A percentile compares a stretch with the other conserved stretches of the same genome.
Evolutionary conservation across 2,329 filamentous ascomycete species (phyloP).

Genomic region (Lasiodiplodia theobromae): DNA sequence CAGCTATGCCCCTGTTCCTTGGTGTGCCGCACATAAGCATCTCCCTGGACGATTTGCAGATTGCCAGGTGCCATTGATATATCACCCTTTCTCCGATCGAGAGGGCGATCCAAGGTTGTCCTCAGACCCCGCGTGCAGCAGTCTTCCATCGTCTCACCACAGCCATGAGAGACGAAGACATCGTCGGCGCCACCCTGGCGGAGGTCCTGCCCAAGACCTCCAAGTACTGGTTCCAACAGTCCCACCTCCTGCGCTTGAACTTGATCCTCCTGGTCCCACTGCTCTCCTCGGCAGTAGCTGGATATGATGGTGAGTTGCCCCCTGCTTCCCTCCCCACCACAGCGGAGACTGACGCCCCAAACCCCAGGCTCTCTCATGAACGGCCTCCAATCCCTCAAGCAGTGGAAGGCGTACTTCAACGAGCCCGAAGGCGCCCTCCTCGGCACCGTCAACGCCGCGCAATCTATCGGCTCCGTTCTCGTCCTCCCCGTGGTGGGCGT

Average conservation of each 20-base stretch:
- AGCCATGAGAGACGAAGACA: slow-evolving; percentile 64
- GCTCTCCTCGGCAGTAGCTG: slow-evolving; percentile 52
- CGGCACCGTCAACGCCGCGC: slow-evolving; percentile 32
- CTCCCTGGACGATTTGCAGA: not conserved
- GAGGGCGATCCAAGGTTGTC: not conserved
- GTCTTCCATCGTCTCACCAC: not conserved
- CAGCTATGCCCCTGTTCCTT: not conserved
- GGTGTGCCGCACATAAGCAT: not conserved
- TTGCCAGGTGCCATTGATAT: no score
- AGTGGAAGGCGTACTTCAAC: slow-evolving; percentile 33
- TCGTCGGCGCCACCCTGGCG: slow-evolving; percentile 41
- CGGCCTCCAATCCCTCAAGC: slow-evolving; percentile 32
- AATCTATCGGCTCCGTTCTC: slow-evolving; percentile 31
- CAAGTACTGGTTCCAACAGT: slow-evolving; percentile 52
- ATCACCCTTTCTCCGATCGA: not conserved
- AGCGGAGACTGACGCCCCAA: not conserved
- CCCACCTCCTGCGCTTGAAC: slow-evolving; percentile 55
- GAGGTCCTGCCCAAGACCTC: slow-evolving; percentile 52
- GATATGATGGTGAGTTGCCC: slow-evolving; percentile 51
- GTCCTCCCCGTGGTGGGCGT: slow-evolving; percentile 28
- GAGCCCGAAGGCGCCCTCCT: slow-evolving; percentile 33
- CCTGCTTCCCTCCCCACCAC: not conserved
- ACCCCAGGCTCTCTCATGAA: slow-evolving; percentile 32
- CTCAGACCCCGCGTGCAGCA: not conserved
- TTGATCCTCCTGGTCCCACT: slow-evolving; percentile 54